Conservation (phyloP, 345 rosid species). For the Mangifera indica region DNA sequence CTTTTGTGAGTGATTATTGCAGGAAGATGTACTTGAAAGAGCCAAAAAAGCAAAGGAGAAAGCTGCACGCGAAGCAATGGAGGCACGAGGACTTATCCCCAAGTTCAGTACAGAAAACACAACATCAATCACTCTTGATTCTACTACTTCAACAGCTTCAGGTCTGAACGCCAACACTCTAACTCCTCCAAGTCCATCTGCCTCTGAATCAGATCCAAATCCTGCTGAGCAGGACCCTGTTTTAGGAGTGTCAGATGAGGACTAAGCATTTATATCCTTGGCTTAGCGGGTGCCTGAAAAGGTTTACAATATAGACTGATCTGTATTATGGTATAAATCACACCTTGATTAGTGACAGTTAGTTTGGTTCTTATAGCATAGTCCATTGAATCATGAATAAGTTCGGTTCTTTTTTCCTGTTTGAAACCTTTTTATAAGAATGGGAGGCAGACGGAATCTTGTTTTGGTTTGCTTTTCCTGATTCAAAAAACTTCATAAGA, state of each 20-base stretch:
- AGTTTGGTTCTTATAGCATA: neutral
- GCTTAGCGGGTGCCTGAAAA: neutral
- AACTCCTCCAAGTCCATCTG: slow-evolving; percentile 16
- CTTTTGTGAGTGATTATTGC: slow-evolving; percentile 13
- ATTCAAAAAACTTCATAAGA: neutral
- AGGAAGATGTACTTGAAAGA: slow-evolving; percentile 83
- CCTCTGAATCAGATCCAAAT: slow-evolving; percentile 18
- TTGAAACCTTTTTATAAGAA: neutral
- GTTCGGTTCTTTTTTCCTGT: neutral
- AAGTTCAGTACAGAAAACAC: slow-evolving; percentile 27
- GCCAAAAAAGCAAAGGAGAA: slow-evolving; percentile 76
- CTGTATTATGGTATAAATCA: neutral
- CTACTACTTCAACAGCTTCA: slow-evolving; percentile 18
- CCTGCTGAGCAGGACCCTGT: slow-evolving; percentile 15
- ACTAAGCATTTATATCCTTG: neutral
- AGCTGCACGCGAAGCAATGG: slow-evolving; percentile 76
- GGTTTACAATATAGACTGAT: neutral
- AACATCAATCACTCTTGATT: slow-evolving; percentile 13
- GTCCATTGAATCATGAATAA: neutral
- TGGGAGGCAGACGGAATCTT: neutral
- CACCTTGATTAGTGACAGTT: neutral
- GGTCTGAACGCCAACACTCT: slow-evolving; percentile 5
- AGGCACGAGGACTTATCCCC: slow-evolving; percentile 47
- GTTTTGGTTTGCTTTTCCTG: neutral
- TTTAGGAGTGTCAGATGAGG: slow-evolving; percentile 21